Evolutionary conservation across 1,284 basidiomycete genomes (phyloP), one percentile per base, ranked within the genome.

Genomic region (Anthracocystis panici-leucophaei): DNA sequence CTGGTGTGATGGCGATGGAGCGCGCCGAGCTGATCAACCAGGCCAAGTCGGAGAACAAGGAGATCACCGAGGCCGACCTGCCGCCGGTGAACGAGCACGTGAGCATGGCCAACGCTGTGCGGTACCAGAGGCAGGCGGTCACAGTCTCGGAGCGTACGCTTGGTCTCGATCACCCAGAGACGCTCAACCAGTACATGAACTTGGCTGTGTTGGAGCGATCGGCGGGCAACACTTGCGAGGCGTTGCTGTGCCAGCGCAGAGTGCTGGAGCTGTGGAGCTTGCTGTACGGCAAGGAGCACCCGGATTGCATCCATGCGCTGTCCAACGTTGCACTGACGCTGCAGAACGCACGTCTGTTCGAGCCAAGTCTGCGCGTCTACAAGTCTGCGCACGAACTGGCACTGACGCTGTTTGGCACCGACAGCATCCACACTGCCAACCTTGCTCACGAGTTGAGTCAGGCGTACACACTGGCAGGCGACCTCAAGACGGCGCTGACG

Each of bases 111-210:
- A 83, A 83, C 45, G 88, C 88, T 2, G 84, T 88, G 38, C 84
- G 87, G 40, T 85, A 89, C 71, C 88, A 89, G 79, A 84, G 88
- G 54, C 88, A 89, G 82, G 88, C 88, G 21, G 87, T 89, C 61
- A 88, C 89, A 51, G 86, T 89, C 49, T 86, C 88, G 52, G 89
- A 90, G 82, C 85, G 89, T 35, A 88, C 88, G 4, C 79, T 88
- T 18, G 89, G 89, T 53, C 79, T 89, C 35, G 89, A 89, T 80
- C 86, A 87, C 70, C 85, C 86, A 49, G 88, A 89, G 73, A 89
- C 89, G 11, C 85, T 88, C 38, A 85, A 86, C 48, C 88, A 88
- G 82, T 89, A 89, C 86, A 87, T 87, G 81, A 88, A 89, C 77
- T 82, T 90, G n/a, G 88, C 88, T 12, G 87, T 89, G 79, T 82